These are phyloP conservation scores for Leccinum angustisporum DNA, from an alignment of 1,284 basidiomycete genomes.

Conservation along the genomic window DNA sequence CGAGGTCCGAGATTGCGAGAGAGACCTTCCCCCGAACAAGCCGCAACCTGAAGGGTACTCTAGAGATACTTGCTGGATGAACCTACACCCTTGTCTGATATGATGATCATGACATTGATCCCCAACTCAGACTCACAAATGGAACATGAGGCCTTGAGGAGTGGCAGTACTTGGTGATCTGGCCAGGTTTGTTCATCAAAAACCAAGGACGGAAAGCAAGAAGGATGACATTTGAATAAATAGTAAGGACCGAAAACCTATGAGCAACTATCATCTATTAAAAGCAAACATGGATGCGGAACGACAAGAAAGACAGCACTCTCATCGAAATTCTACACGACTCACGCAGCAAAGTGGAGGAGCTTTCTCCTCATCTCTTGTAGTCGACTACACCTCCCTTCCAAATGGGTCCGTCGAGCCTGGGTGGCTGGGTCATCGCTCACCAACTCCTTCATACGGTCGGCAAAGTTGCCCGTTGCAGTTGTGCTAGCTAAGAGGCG, in stretches of 20 bases:
- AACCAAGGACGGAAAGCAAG: too few species aligned
- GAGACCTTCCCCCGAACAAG: neutral
- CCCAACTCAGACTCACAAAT: neutral
- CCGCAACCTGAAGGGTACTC: neutral
- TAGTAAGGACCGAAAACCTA: neutral
- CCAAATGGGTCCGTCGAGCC: conserved; percentile 32
- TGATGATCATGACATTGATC: neutral
- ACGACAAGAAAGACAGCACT: conserved; percentile 1
- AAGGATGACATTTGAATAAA: neutral
- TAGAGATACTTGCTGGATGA: neutral
- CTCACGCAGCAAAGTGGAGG: conserved; percentile 19
- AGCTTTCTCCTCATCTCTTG: conserved; percentile 39
- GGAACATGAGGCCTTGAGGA: neutral
- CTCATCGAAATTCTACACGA: neutral
- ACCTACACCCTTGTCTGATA: neutral
- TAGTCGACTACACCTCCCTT: conserved; percentile 31
- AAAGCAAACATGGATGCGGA: neutral
- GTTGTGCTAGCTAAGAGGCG: conserved; percentile 31
- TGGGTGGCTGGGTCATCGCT: conserved; percentile 43
- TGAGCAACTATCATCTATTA: neutral
- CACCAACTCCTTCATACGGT: conserved; percentile 40
- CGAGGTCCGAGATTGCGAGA: too few species aligned
- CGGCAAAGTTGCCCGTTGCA: conserved; percentile 12
- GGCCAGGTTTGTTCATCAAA: too few species aligned
- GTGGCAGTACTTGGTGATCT: neutral